Evolutionary conservation across 1,284 basidiomycete species (phyloP), one percentile per base, ranked within the genome.

Genomic region (Pholiota adiposa): DNA sequence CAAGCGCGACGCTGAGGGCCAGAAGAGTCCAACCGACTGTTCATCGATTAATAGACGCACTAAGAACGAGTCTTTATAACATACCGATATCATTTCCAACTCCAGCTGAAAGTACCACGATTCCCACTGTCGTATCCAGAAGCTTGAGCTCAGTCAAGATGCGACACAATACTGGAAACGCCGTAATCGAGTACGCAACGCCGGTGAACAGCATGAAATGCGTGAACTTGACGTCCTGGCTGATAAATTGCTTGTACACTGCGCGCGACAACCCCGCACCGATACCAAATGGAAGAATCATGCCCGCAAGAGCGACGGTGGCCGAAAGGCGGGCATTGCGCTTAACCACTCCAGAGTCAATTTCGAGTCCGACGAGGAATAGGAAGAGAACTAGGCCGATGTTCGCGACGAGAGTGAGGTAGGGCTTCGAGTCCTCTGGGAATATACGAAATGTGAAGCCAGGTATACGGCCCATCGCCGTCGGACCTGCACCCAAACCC

Each of bases 171-270:
- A 99, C 96, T 0, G 91, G 93, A 73, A 97, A 97, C 0, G 96
- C 96, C 0, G 96, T 98, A 73, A 98, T 98, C 2, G 91, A 90
- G 77, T 89, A 94, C 0, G 95, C 90, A 16, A 97, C 93, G 51
- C 94, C 94, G 41, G 93, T 88, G 75, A 98, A 98, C 43, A 99
- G 87, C 82, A 98, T 86, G 74, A 98, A 98, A 71, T 97, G 85
- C 1, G 93, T 89, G 72, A 93, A 81, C 44, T 87, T 77, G 58
- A 90, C 84, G 46, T 74, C 77, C 0, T 74, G 68, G 65, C 88
- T 82, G 69, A 97, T 89, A 74, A 96, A 97, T 3, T 83, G 71
- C 55, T 89, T 77, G 78, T 97, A 98, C 33, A 98, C 72, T 1
- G 93, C 89, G 2, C 89, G 83, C 0, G 94, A 84, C 12, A 97